Base-by-base conservation (phyloP, 805 yeast species). In the Kuraishia piskuri region DNA sequence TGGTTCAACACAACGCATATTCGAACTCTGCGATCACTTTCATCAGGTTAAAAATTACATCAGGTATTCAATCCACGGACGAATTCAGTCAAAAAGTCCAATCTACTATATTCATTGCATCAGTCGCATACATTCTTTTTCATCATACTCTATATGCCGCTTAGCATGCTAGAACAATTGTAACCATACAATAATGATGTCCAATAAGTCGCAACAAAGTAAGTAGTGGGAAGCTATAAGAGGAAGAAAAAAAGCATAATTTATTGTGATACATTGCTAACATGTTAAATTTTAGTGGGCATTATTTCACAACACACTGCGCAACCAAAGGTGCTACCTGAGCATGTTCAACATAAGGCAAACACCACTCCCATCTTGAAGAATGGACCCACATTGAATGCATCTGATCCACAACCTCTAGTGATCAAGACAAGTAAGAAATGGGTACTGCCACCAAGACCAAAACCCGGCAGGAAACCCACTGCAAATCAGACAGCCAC, bases 381-480 rank as follows among this genome's bases (percentile, higher is more conserved):
- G 17, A 31, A 6, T 31, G 40, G 17, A 12, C 40, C 9, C 40
- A 8, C 40, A 31, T 14, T n/a, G 3, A 12, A 6, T 31, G 17
- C 40, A 31, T 3, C 7, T 12, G 14, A 31, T 31, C 14, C 14
- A 10, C 40, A 31, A 31, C 40, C 40, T 31, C 40, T 65, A 46
- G 64, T 62, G 50, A 74, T 76, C 53, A 80, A 76, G 59, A 84
- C 92, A 1, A 84, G 90, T 51, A 85, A 85, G 62, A 83, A 82
- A 62, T 89, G 94, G 91, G 90, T 86, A 7, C 70, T 87, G 26
- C 96, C 95, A 2, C 95, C 95, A 10, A 74, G 94, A 58, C 94
- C 95, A 23, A 84, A 87, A 58, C 87, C 88, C 0, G 88, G 87
- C 21, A 69, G 84, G 51, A 80, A 80, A 58, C 83, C 83, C 2